A percentile compares a stretch with the other conserved stretches of the same genome.
Conservation (phyloP, 805 yeast genomes). For the Spathaspora girioi region DNA sequence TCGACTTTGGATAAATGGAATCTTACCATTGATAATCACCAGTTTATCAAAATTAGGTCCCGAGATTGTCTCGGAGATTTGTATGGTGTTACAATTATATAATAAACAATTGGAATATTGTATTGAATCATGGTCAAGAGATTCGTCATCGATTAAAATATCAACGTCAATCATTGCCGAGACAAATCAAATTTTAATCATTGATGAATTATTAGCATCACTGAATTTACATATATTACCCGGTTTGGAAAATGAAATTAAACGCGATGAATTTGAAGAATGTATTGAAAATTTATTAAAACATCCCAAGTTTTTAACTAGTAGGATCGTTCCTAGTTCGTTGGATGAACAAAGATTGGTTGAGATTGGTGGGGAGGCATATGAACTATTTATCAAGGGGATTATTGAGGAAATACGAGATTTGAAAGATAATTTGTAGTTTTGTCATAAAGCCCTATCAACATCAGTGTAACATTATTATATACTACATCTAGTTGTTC, state of each 20-base stretch:
- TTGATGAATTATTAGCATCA: constrained; percentile 54
- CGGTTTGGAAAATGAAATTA: constrained; percentile 59
- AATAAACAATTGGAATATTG: constrained; percentile 62
- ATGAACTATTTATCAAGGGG: constrained; percentile 21
- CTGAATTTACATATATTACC: constrained; percentile 49
- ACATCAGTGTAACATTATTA: too few relatives aligned
- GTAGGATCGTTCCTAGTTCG: constrained; percentile 62
- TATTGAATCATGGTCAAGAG: constrained; percentile 64
- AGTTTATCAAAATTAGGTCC: constrained; percentile 62
- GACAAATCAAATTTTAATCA: constrained; percentile 56
- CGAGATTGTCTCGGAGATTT: constrained; percentile 60
- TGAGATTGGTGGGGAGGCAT: constrained; percentile 40
- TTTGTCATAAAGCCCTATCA: too few relatives aligned
- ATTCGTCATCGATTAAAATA: constrained; percentile 40
- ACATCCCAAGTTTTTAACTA: constrained; percentile 79
- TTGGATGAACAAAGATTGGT: constrained; percentile 59
- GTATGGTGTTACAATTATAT: constrained; percentile 60
- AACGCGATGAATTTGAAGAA: constrained; percentile 55
- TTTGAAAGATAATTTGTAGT: constrained; percentile 24
- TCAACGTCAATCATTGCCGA: constrained; percentile 35
- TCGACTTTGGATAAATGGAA: constrained; percentile 81
- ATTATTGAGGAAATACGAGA: constrained; percentile 36
- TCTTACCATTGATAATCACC: constrained; percentile 62
- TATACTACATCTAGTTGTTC: too few relatives aligned
- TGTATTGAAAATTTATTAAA: constrained; percentile 70